Base-by-base conservation (phyloP, 208 protist species). In the Trypanosoma melophagium region DNA sequence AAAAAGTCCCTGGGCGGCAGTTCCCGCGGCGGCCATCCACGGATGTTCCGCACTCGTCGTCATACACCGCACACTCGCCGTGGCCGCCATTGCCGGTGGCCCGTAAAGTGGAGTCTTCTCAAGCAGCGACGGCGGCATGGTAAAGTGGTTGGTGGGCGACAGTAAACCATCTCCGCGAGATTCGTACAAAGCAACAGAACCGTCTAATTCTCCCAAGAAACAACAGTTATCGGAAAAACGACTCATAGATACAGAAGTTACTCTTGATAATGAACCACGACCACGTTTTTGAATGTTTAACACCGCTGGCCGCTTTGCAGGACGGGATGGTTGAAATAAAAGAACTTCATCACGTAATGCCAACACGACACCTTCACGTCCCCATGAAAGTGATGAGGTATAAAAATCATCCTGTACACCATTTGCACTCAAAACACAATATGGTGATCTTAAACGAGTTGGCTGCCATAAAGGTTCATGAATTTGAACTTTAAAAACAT, bases 401-500 rank as follows among this genome's bases (percentile, higher is more conserved):
- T 95, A 95, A 64, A 82, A 95, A 65, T 95, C 89, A 60, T 91
- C 84, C 47, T 80, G 72, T 62, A 90, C 57, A 10, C 82, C 84
- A 35, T 75, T 76, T 14, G 86, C 86, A 68, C 83, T 85, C 25
- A 95, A 72, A 25, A 92, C 84, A 53, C 86, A 80, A 72, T 89
- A 91, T 22, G 89, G 81, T 35, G 86, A 91, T 13, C 82, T 93
- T 42, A 90, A 71, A 14, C 83, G 81, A 7, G 84, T 92, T 3
- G 86, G 86, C 44, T 74, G 49, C 86, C 89, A 95, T 22, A 69
- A 25, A 17, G 51, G 62, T 25, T 73, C 68, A 56, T 58, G 42
- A 3, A 35, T 10, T 22, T 14, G 44, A 35, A 17, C 22, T 22
- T 52, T 56, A 9, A 47, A 40, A 56, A 47, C 7, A 28, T 50